Evolutionary conservation across 257 asterid species (phyloP).

Genomic region (Solanum okadae): DNA sequence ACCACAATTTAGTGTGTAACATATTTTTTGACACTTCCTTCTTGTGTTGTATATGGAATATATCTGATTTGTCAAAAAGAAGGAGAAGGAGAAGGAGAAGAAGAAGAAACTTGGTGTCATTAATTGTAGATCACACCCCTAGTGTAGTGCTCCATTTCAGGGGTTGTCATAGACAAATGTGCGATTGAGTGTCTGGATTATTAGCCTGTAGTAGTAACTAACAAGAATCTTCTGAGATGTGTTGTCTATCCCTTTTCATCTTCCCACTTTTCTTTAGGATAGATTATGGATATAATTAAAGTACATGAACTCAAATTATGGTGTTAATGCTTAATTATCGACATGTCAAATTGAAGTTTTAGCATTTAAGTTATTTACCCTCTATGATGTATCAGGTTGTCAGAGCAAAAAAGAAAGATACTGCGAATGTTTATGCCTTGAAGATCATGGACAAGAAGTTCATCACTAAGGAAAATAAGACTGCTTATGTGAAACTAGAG

Average conservation of each 20-base stretch:
- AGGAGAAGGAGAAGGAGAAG: not conserved
- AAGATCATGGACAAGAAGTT: slow-evolving; percentile 97
- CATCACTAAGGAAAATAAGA: slow-evolving; percentile 96
- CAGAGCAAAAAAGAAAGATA: slow-evolving; percentile 92
- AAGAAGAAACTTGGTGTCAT: not conserved
- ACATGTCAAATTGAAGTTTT: not conserved
- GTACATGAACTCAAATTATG: not conserved
- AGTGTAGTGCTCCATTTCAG: not conserved
- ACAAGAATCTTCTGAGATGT: not conserved
- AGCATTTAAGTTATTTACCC: not conserved
- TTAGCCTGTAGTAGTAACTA: not conserved
- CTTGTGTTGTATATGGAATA: not conserved
- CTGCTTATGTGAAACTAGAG: slow-evolving; percentile 94
- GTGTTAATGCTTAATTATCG: not conserved
- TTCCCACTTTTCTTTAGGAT: not conserved
- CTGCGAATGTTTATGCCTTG: slow-evolving; percentile 78
- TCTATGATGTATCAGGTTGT: slow-evolving; percentile 60
- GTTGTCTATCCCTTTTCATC: not conserved
- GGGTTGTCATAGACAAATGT: not conserved
- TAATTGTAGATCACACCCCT: not conserved
- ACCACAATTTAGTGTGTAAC: not conserved
- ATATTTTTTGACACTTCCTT: not conserved
- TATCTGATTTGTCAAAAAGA: not conserved
- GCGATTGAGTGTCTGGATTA: not conserved
- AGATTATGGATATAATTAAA: not conserved